Percentiles rank a stretch among this genome's conserved stretches.
Conservation (phyloP, 75 land plant species). For the Selaginella tamariscina region DNA sequence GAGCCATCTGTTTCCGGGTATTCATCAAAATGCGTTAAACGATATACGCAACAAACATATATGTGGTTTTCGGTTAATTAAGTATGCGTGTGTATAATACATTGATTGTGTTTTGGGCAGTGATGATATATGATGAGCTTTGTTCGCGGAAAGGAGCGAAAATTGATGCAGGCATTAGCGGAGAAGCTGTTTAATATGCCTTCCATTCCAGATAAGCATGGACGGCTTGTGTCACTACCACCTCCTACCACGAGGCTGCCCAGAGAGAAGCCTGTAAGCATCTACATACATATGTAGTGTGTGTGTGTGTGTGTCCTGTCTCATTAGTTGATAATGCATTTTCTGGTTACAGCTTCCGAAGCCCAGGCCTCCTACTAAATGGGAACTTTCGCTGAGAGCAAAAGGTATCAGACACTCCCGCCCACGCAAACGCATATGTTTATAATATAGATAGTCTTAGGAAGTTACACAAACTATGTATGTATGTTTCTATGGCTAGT, state of each 20-base stretch:
- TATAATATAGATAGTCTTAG: no score
- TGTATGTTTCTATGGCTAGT: no score
- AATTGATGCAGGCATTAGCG: constrained; percentile 56
- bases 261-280: constrained; percentile 74
- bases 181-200: constrained; percentile 65
- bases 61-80: no score
- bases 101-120: neutral
- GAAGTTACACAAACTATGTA: no score
- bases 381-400: constrained; percentile 85
- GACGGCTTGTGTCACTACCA: constrained; percentile 64
- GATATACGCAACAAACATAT: no score
- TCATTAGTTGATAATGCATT: neutral
- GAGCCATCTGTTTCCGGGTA: constrained; percentile 45
- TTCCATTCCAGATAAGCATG: constrained; percentile 60
- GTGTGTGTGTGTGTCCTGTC: neutral
- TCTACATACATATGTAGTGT: no score
- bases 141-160: constrained; percentile 49
- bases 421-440: no score
- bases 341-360: constrained; percentile 51
- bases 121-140: constrained; percentile 25
- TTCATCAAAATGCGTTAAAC: no score
- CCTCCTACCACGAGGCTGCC: constrained; percentile 56
- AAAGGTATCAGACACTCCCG: no score
- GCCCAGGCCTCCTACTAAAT: constrained; percentile 85
- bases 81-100: no score